Percentiles rank a stretch among this genome's conserved stretches.
Evolutionary conservation across 495 filamentous ascomycete species (phyloP).

Genomic region (Daldinia caldariorum): DNA sequence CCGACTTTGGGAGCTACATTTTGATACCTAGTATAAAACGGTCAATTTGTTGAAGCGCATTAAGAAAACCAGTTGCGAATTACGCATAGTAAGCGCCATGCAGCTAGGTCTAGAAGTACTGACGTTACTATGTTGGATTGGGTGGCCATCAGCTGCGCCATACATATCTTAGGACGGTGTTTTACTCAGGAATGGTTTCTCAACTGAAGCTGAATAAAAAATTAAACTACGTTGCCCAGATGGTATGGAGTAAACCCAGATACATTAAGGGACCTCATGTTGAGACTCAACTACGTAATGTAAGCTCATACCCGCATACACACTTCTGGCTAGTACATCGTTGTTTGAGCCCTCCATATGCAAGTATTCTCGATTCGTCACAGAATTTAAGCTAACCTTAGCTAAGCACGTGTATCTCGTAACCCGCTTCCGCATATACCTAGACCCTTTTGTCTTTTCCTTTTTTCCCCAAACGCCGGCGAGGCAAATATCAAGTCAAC

Average conservation of each 20-base stretch:
- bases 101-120: too few relatives aligned
- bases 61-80: neutral
- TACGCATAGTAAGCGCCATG: too few relatives aligned
- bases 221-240: neutral
- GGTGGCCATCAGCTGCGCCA: neutral
- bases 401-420: conserved; percentile 17
- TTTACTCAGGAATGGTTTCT: neutral
- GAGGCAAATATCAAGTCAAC: conserved; percentile 9
- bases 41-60: neutral
- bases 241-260: neutral
- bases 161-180: neutral
- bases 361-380: neutral
- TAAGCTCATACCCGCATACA: neutral
- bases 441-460: conserved; percentile 35
- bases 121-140: too few relatives aligned
- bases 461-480: conserved; percentile 39
- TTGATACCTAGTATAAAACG: neutral
- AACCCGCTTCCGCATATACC: conserved; percentile 11
- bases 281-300: neutral
- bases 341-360: neutral
- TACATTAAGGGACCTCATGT: neutral
- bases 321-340: neutral
- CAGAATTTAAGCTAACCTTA: neutral
- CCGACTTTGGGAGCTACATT: conserved; percentile 21
- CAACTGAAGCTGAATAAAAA: neutral